Percentiles rank a stretch among this genome's conserved stretches.
Conservation (phyloP, 139 green algal species). For the Edaphochlamys debaryana region DNA sequence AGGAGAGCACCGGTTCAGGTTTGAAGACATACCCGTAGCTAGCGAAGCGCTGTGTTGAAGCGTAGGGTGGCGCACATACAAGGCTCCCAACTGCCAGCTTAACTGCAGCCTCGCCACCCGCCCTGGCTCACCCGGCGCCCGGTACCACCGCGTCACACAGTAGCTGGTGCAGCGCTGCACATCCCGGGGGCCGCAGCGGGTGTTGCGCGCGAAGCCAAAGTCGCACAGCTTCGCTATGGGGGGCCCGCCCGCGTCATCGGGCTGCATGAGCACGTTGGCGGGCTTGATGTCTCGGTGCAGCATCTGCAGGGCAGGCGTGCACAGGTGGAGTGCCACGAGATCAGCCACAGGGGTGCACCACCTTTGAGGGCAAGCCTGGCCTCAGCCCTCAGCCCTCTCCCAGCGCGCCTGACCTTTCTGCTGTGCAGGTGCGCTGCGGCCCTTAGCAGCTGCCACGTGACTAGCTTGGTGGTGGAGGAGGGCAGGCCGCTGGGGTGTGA, state of each 20-base stretch:
- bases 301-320: slow-evolving; percentile 1
- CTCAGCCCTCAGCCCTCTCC: no score
- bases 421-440: slow-evolving; percentile 45
- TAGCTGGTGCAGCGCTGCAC: background rate
- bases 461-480: slow-evolving; percentile 22
- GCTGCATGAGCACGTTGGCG: slow-evolving; percentile 81
- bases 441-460: slow-evolving; percentile 55
- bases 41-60: no score
- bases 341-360: no score
- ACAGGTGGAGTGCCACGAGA: background rate
- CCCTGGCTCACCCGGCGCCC: background rate
- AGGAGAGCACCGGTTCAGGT: no score
- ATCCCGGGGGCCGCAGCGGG: slow-evolving; percentile 9
- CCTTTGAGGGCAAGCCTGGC: no score
- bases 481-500: slow-evolving; percentile 26
- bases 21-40: no score
- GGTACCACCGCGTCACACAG: background rate
- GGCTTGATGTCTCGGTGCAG: slow-evolving; percentile 80
- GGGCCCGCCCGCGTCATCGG: background rate
- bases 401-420: slow-evolving; percentile 13
- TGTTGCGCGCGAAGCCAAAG: slow-evolving; percentile 81
- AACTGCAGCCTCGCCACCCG: no score
- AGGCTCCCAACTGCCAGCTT: no score
- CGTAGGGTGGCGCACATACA: no score
- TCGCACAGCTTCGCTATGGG: slow-evolving; percentile 82